Evolutionary conservation across 306 rosid species (phyloP).

Genomic region (Ziziphus jujuba): DNA sequence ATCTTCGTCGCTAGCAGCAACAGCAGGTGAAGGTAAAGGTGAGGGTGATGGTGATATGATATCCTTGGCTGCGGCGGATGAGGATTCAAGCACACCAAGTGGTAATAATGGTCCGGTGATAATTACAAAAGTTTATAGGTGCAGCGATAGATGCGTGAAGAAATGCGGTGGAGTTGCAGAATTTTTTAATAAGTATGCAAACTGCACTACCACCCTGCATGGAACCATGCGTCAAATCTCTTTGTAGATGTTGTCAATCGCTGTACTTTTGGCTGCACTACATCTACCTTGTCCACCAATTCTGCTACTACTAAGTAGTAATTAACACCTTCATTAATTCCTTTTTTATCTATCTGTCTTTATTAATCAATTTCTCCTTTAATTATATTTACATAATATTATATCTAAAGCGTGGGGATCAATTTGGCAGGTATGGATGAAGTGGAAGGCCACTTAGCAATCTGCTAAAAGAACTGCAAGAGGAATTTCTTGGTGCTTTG

Average conservation of each 20-base stretch:
- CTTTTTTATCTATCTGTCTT: neutral
- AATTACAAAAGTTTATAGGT: neutral
- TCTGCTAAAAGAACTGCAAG: slow-evolving; percentile 2
- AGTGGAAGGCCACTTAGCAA: neutral
- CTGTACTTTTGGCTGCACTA: neutral
- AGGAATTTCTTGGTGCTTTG: neutral
- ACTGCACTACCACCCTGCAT: neutral
- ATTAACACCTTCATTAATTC: neutral
- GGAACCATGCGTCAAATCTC: neutral
- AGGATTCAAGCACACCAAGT: too few species aligned
- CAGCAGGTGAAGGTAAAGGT: too few species aligned
- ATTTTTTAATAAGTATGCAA: neutral
- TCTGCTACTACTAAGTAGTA: neutral
- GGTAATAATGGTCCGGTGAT: neutral
- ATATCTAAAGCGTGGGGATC: neutral
- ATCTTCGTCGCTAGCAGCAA: too few species aligned
- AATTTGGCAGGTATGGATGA: neutral
- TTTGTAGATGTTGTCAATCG: neutral
- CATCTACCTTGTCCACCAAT: neutral
- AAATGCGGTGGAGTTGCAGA: slow-evolving; percentile 5
- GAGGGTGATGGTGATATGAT: too few species aligned
- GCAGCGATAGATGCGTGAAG: neutral
- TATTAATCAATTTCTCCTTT: neutral
- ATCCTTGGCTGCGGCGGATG: too few species aligned
- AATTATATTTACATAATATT: neutral